Evolutionary conservation across 148 eudicot genomes (phyloP).

Genomic region (Hydrangea macrophylla): DNA sequence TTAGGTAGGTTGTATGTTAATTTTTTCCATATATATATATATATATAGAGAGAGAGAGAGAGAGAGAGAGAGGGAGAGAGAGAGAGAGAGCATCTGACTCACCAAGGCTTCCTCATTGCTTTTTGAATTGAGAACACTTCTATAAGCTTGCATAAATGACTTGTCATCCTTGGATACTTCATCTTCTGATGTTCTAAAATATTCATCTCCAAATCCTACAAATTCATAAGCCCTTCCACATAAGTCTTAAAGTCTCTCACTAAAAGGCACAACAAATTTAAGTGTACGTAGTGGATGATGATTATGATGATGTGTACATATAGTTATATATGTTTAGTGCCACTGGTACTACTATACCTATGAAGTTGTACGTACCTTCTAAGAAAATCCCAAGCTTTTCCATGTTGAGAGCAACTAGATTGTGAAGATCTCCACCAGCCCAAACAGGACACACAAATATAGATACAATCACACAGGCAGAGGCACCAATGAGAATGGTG

Average conservation of each 20-base stretch:
- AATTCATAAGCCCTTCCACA: not conserved
- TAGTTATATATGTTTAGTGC: too few relatives aligned
- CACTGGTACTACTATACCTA: too few relatives aligned
- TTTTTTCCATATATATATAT: too few relatives aligned
- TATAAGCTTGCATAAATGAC: constrained; percentile 32
- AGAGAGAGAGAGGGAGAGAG: not conserved
- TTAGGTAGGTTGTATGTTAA: too few relatives aligned
- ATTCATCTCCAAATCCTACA: constrained; percentile 61
- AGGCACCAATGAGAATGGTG: constrained; percentile 51
- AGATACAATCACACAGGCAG: constrained; percentile 36
- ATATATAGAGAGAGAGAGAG: too few relatives aligned
- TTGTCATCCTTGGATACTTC: constrained; percentile 22
- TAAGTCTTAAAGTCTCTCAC: not conserved
- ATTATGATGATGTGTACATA: too few relatives aligned
- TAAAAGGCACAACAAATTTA: too few relatives aligned
- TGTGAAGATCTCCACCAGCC: constrained; percentile 75
- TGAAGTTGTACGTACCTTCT: constrained; percentile 22
- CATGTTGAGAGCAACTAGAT: constrained; percentile 38
- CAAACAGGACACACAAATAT: constrained; percentile 57
- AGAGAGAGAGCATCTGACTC: constrained; percentile 9
- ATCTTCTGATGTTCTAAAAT: constrained; percentile 31
- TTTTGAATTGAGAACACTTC: constrained; percentile 51
- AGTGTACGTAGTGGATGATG: too few relatives aligned
- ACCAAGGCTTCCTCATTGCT: constrained; percentile 58
- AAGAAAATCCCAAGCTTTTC: constrained; percentile 47